Percentiles rank a stretch among this genome's conserved stretches.
phyloP scores from a whole-genome alignment of 108 stramenopile genomes.

The Epithemia pelagica region DNA sequence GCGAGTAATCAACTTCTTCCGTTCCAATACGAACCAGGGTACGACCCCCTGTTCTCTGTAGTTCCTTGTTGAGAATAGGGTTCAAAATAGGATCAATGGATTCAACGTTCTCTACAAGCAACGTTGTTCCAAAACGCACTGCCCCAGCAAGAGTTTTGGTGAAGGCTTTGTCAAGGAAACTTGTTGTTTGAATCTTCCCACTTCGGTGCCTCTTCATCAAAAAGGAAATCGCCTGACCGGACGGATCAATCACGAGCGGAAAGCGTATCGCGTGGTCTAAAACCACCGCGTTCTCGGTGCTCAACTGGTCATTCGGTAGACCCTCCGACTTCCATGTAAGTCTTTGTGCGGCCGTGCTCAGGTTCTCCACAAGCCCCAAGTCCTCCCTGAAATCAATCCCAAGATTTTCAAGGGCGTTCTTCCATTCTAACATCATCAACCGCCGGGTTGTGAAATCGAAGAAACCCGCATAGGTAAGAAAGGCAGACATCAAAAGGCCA shows the following conservation, averaged over 20 bases:
- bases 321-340: constrained; percentile 87
- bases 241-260: constrained; percentile 98
- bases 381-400: constrained; percentile 85
- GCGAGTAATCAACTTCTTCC: constrained; percentile 96
- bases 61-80: constrained; percentile 93
- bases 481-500: constrained; percentile 86
- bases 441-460: constrained; percentile 82
- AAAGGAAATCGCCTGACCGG: constrained; percentile 89
- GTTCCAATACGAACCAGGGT: constrained; percentile 91
- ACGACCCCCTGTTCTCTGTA: constrained; percentile 93
- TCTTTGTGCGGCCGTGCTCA: constrained; percentile 83
- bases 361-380: constrained; percentile 80
- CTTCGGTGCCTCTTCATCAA: constrained; percentile 80
- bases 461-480: constrained; percentile 91
- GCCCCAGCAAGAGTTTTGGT: constrained; percentile 95
- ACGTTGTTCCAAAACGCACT: constrained; percentile 94
- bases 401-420: constrained; percentile 61
- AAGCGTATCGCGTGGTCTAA: constrained; percentile 85
- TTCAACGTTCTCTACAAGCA: constrained; percentile 95
- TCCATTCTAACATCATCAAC: constrained; percentile 71
- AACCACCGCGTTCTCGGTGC: constrained; percentile 94
- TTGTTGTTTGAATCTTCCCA: constrained; percentile 89
- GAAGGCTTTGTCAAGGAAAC: constrained; percentile 96
- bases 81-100: constrained; percentile 93
- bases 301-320: constrained; percentile 87